phyloP scores from a whole-genome alignment of 208 protist genomes.

The Wallacemonas sp. region DNA sequence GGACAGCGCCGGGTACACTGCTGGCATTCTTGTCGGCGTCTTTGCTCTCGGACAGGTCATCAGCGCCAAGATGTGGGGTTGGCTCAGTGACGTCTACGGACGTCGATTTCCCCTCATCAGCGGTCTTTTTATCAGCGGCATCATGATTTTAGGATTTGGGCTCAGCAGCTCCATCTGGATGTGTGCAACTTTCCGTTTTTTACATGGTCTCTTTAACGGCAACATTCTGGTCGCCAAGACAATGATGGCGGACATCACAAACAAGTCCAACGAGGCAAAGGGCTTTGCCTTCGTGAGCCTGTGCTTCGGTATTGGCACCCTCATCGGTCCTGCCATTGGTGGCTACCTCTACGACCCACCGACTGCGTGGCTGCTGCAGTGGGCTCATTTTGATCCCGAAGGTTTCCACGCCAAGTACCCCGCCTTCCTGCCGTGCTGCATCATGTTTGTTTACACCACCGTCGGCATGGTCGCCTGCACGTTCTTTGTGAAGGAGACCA shows the following conservation, averaged over 20 bases:
- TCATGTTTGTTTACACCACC: slow-evolving; percentile 53
- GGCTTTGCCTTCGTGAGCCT: slow-evolving; percentile 97
- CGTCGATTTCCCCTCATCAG: slow-evolving; percentile 43
- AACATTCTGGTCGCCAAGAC: slow-evolving; percentile 83
- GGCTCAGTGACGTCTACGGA: slow-evolving; percentile 63
- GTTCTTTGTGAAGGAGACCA: slow-evolving; percentile 61
- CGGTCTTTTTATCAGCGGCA: slow-evolving; percentile 56
- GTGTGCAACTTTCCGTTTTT: slow-evolving; percentile 46
- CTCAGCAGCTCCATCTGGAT: slow-evolving; percentile 51
- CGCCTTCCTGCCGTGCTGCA: slow-evolving; percentile 45
- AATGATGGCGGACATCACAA: slow-evolving; percentile 75
- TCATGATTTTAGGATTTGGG: slow-evolving; percentile 71
- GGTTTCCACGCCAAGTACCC: slow-evolving; percentile 45
- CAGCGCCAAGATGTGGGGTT: slow-evolving; percentile 51
- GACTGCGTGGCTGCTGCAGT: slow-evolving; percentile 19
- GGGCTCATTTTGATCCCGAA: slow-evolving; percentile 24
- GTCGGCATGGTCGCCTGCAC: slow-evolving; percentile 52
- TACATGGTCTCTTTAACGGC: slow-evolving; percentile 71
- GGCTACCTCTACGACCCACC: slow-evolving; percentile 67
- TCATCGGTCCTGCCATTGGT: slow-evolving; percentile 57
- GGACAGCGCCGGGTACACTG: slow-evolving; percentile 59
- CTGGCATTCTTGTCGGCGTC: slow-evolving; percentile 35
- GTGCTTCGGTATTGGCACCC: slow-evolving; percentile 47
- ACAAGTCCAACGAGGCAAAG: slow-evolving; percentile 55
- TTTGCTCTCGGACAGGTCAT: slow-evolving; percentile 70